These are phyloP conservation scores for Cryptosporidium andersoni DNA, from an alignment of 169 alveolate genomes.

Conservation along the genomic window DNA sequence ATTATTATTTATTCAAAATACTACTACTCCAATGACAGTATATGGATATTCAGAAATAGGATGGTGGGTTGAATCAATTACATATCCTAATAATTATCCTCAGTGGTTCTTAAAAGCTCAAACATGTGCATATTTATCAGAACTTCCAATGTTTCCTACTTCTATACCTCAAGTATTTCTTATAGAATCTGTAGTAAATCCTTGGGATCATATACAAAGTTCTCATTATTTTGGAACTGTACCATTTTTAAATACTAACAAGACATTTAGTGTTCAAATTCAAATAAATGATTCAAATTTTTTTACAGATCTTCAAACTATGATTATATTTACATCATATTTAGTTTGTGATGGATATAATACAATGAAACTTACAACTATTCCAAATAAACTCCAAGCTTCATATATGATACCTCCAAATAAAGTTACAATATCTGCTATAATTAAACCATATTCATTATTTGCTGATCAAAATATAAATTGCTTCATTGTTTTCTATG, in stretches of 20 bases:
- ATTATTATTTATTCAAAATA: conserved; percentile 53
- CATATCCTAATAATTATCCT: conserved; percentile 59
- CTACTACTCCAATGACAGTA: conserved; percentile 44
- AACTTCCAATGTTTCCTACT: conserved; percentile 64
- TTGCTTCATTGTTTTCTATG: conserved; percentile 54
- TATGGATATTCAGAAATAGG: conserved; percentile 66
- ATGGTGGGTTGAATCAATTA: conserved; percentile 62
- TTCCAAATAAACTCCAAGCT: conserved; percentile 6
- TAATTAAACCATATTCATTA: conserved; percentile 37
- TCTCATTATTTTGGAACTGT: conserved; percentile 41
- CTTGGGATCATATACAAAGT: conserved; percentile 57
- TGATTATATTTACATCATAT: conserved; percentile 25
- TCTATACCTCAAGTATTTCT: conserved; percentile 35
- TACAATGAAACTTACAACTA: conserved; percentile 29
- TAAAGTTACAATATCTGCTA: conserved; percentile 42
- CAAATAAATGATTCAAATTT: conserved; percentile 5
- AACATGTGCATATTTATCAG: conserved; percentile 47
- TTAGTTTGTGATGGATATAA: conserved; percentile 33
- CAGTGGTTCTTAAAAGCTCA: conserved; percentile 65
- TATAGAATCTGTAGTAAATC: conserved; percentile 30
- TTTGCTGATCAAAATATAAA: conserved; percentile 23
- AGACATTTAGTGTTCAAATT: conserved; percentile 50
- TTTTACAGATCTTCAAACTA: neutral
- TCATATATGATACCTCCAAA: conserved; percentile 51
- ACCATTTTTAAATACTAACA: conserved; percentile 15